phyloP scores from a whole-genome alignment of 768 basidiomycete genomes.

The Daedalea quercina region DNA sequence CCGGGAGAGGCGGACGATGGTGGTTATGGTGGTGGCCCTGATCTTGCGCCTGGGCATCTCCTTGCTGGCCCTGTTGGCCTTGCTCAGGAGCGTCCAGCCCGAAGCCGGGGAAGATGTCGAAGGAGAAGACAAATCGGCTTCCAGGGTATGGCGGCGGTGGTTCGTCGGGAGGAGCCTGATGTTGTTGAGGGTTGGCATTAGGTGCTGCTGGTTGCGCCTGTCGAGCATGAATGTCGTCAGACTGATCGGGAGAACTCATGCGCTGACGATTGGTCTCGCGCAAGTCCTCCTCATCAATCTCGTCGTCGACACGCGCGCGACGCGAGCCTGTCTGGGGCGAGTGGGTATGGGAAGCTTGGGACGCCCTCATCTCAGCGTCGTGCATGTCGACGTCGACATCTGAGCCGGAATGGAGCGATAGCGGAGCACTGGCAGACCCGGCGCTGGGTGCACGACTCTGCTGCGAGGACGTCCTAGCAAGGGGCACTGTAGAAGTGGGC shows the following conservation, averaged over 20 bases:
- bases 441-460: background rate
- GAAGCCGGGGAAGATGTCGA: constrained; percentile 9
- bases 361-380: background rate
- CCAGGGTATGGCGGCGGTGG: constrained; percentile 5
- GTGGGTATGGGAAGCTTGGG: no score
- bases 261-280: constrained; percentile 59
- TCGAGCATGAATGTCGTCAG: constrained; percentile 11
- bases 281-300: constrained; percentile 54
- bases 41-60: constrained; percentile 1
- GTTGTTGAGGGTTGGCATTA: background rate
- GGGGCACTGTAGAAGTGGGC: background rate
- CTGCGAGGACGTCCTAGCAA: background rate
- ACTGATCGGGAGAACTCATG: constrained; percentile 24
- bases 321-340: constrained; percentile 14
- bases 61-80: background rate
- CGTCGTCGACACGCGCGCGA: constrained; percentile 55
- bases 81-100: background rate
- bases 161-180: background rate
- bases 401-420: constrained; percentile 57
- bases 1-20: background rate
- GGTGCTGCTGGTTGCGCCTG: constrained; percentile 7
- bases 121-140: constrained; percentile 7
- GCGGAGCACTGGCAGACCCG: constrained; percentile 48
- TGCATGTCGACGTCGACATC: constrained; percentile 25
- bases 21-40: constrained; percentile 2